Conservation (phyloP, 768 basidiomycete genomes). For the Dacryopinax primogenitus region DNA sequence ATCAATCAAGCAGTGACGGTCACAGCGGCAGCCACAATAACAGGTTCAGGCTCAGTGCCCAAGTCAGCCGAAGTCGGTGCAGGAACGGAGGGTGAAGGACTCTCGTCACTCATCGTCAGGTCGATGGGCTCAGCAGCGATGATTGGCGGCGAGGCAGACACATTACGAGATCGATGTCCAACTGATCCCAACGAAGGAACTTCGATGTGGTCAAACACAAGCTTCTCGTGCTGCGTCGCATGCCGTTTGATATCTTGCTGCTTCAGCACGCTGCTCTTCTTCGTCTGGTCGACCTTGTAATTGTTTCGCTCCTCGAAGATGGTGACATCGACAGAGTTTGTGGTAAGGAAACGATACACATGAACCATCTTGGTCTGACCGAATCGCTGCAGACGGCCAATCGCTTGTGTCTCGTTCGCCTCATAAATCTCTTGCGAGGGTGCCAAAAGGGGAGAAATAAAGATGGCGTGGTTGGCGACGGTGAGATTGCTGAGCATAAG, state of each 20-base stretch:
- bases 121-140: not conserved
- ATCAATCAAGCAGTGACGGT: too few species aligned
- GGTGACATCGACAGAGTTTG: slow-evolving; percentile 77
- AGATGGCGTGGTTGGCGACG: slow-evolving; percentile 86
- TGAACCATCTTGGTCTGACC: slow-evolving; percentile 70
- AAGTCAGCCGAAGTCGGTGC: too few species aligned
- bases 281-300: slow-evolving; percentile 2
- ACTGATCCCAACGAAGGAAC: not conserved
- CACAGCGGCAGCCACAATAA: too few species aligned
- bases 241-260: not conserved
- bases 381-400: slow-evolving; percentile 71
- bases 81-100: too few species aligned
- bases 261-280: not conserved
- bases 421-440: slow-evolving; percentile 71
- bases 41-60: too few species aligned
- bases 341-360: slow-evolving; percentile 74
- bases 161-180: not conserved
- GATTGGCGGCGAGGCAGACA: not conserved
- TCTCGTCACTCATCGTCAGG: not conserved
- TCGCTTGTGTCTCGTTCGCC: slow-evolving; percentile 69
- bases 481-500: slow-evolving; percentile 52
- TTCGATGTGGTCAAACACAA: not conserved
- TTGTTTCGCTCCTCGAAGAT: slow-evolving; percentile 37
- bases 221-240: not conserved
- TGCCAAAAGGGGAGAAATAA: slow-evolving; percentile 81